These are phyloP conservation scores for Geosmithia flava DNA, from an alignment of 2,329 filamentous ascomycete species.

Conservation along the genomic window DNA sequence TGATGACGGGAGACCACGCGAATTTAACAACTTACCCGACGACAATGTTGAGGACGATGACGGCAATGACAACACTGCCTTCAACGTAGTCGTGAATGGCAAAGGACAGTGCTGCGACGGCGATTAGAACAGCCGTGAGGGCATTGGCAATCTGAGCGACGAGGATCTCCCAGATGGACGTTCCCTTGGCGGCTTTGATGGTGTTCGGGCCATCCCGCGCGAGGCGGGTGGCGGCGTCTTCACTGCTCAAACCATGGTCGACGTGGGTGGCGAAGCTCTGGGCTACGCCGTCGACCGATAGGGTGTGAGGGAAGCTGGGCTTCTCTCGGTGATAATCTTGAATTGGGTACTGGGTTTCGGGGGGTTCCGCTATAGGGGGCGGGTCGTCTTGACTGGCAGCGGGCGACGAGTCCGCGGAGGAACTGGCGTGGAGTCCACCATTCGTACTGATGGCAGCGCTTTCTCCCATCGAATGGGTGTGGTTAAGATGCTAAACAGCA, in stretches of 20 bases:
- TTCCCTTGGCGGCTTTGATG: conserved; percentile 57
- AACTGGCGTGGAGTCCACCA: conserved; percentile 26
- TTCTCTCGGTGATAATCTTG: conserved; percentile 19
- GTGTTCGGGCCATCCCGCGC: conserved; percentile 56
- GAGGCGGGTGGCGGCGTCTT: conserved; percentile 54
- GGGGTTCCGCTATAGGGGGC: conserved; percentile 25
- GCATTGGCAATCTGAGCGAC: conserved; percentile 68
- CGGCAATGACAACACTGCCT: conserved; percentile 49
- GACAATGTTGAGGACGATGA: conserved; percentile 55
- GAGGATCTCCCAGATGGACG: conserved; percentile 65
- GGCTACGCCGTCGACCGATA: conserved; percentile 20
- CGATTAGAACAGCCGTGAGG: conserved; percentile 61
- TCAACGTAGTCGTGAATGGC: conserved; percentile 53
- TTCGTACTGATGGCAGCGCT: conserved; percentile 22
- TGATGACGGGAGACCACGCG: background rate
- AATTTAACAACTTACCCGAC: conserved; percentile 37
- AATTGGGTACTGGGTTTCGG: conserved; percentile 1
- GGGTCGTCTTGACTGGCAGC: conserved; percentile 21
- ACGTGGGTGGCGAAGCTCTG: conserved; percentile 26
- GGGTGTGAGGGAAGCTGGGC: conserved; percentile 19
- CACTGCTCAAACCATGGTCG: conserved; percentile 47
- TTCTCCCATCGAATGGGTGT: conserved; percentile 29
- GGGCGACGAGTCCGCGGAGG: conserved; percentile 23
- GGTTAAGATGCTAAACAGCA: conserved; percentile 1
- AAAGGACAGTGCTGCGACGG: conserved; percentile 61